A percentile compares a stretch with the other conserved stretches of the same genome.
Conservation (phyloP, 75 land plant species). For the Selaginella tamariscina region DNA sequence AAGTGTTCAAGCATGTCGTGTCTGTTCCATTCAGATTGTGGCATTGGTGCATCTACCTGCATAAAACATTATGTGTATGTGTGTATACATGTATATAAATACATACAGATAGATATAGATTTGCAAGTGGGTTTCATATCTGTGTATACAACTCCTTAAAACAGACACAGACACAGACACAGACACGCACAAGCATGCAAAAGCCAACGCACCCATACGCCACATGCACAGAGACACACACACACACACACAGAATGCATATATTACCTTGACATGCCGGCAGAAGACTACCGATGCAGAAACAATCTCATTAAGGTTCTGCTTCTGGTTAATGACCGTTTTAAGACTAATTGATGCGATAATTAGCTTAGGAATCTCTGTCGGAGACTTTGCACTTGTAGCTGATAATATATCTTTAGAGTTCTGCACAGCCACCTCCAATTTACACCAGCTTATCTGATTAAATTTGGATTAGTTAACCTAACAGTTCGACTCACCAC, state of each 20-base stretch:
- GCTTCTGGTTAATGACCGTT: constrained; percentile 69
- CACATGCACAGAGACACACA: too few species aligned
- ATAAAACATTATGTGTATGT: neutral
- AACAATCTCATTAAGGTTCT: constrained; percentile 73
- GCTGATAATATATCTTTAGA: constrained; percentile 52
- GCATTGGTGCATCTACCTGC: constrained; percentile 86
- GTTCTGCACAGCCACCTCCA: constrained; percentile 65
- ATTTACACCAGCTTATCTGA: constrained; percentile 98
- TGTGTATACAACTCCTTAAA: too few species aligned
- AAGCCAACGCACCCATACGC: too few species aligned
- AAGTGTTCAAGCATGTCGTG: constrained; percentile 62
- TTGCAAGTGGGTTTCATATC: too few species aligned
- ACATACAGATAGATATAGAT: too few species aligned
- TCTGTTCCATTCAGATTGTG: constrained; percentile 70
- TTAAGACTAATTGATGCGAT: constrained; percentile 79
- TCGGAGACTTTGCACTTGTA: constrained; percentile 29
- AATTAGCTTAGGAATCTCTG: constrained; percentile 65
- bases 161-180: too few species aligned
- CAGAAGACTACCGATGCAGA: constrained; percentile 82
- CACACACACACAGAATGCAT: neutral
- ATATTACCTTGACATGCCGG: constrained; percentile 62
- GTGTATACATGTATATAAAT: too few species aligned
- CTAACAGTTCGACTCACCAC: too few species aligned
- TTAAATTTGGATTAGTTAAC: neutral
- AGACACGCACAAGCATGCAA: too few species aligned